phyloP scores from a whole-genome alignment of 139 green algal genomes.

The Chlamydomonas sp. region DNA sequence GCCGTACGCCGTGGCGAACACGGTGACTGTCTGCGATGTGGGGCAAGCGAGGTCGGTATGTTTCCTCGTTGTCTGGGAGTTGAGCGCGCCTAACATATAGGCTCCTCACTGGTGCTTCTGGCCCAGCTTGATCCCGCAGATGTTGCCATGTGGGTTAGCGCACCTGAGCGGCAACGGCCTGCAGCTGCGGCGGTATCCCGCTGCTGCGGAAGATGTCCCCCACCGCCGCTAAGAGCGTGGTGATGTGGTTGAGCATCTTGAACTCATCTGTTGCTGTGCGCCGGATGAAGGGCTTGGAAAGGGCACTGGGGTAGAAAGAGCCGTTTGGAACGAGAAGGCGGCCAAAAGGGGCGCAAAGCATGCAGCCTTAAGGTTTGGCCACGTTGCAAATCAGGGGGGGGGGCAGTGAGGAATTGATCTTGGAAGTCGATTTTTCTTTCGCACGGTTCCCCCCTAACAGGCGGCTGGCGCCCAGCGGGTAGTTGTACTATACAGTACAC shows the following conservation, averaged over 20 bases:
- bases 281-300: constrained; percentile 25
- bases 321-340: not conserved
- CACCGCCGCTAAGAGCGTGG: constrained; percentile 1
- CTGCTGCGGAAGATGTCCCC: constrained; percentile 14
- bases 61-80: constrained; percentile 19
- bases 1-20: constrained; percentile 48
- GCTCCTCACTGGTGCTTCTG: not conserved
- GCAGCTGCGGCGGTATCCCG: not conserved
- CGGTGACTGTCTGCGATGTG: constrained; percentile 34
- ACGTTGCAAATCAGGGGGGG: no score
- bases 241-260: constrained; percentile 41
- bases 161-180: constrained; percentile 5
- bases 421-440: no score
- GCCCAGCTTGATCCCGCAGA: not conserved
- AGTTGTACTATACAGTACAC: no score
- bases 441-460: no score
- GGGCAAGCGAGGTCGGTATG: not conserved
- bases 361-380: no score
- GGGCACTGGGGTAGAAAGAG: not conserved
- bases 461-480: no score
- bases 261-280: constrained; percentile 31
- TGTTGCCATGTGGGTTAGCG: not conserved
- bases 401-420: no score
- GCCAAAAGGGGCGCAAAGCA: not conserved
- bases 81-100: not conserved